These are phyloP conservation scores for Effrenium voratum DNA, from an alignment of 73 alveolate genomes.

Conservation along the genomic window DNA sequence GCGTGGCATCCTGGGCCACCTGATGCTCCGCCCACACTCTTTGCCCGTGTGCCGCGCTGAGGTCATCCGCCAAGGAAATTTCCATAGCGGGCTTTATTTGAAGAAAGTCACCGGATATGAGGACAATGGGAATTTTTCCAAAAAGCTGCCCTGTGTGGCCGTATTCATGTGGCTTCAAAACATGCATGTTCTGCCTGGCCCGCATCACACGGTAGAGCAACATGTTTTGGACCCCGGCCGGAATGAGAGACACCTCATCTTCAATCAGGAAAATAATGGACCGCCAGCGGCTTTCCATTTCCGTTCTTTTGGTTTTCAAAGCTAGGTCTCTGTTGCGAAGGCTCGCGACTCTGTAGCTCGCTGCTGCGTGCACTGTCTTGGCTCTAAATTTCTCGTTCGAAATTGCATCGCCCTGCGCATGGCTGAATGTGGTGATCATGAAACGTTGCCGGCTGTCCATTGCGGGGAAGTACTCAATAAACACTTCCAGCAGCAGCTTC, in stretches of 20 bases:
- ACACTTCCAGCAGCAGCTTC: background rate
- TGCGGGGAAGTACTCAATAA: background rate
- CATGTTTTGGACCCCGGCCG: no score
- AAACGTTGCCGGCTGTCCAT: background rate
- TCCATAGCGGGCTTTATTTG: background rate
- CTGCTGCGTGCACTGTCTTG: background rate
- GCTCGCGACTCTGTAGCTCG: background rate
- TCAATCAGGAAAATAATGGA: background rate
- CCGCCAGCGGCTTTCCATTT: background rate
- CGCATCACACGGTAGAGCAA: no score
- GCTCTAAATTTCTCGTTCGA: background rate
- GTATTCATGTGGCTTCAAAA: no score
- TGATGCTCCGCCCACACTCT: background rate
- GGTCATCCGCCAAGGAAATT: background rate
- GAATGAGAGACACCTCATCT: background rate
- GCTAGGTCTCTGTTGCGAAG: background rate
- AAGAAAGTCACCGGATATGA: background rate
- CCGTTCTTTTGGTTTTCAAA: background rate
- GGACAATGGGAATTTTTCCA: background rate
- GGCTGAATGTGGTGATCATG: constrained; percentile 14
- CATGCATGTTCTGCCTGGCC: no score
- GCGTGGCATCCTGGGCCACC: background rate
- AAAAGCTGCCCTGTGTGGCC: background rate
- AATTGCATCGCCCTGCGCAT: background rate
- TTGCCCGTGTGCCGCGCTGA: background rate